phyloP scores from a whole-genome alignment of 441 rosid genomes.

The Populus tomentosa region DNA sequence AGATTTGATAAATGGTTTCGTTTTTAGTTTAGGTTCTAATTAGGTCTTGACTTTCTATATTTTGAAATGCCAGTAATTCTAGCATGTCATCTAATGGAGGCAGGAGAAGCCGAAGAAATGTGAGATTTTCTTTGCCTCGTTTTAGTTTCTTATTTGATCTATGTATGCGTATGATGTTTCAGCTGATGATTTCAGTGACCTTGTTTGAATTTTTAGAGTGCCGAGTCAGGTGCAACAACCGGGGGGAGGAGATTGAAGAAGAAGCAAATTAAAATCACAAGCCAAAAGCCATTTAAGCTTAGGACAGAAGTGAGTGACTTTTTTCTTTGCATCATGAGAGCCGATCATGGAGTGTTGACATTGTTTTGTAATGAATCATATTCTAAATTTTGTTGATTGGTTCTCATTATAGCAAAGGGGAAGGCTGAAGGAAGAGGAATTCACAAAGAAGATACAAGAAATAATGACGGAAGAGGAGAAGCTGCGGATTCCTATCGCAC shows the following conservation, averaged over 20 bases:
- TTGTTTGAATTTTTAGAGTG: constrained; percentile 46
- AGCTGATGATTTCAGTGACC: neutral
- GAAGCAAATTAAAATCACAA: constrained; percentile 61
- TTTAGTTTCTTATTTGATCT: neutral
- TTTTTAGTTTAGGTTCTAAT: constrained; percentile 16
- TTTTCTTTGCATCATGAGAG: neutral
- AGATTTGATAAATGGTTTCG: neutral
- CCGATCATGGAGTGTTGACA: neutral
- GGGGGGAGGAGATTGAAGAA: constrained; percentile 69
- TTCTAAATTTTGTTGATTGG: constrained; percentile 11
- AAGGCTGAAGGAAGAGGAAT: constrained; percentile 75
- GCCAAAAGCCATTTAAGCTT: constrained; percentile 73
- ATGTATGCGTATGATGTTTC: neutral
- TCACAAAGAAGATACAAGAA: constrained; percentile 17
- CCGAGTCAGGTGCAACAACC: constrained; percentile 58
- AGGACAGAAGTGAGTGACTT: constrained; percentile 69
- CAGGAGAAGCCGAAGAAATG: constrained; percentile 74
- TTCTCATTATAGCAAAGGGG: constrained; percentile 71
- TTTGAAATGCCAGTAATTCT: constrained; percentile 35
- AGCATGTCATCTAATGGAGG: constrained; percentile 70
- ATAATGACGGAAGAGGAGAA: constrained; percentile 61
- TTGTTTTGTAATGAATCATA: neutral
- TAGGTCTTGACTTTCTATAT: neutral
- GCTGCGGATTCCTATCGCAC: constrained; percentile 74
- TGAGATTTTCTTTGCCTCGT: constrained; percentile 11